A percentile compares a stretch with the other conserved stretches of the same genome.
These are phyloP conservation scores for Zelopaecilomyces penicillatus DNA, from an alignment of 2,329 filamentous ascomycete genomes.

Conservation along the genomic window DNA sequence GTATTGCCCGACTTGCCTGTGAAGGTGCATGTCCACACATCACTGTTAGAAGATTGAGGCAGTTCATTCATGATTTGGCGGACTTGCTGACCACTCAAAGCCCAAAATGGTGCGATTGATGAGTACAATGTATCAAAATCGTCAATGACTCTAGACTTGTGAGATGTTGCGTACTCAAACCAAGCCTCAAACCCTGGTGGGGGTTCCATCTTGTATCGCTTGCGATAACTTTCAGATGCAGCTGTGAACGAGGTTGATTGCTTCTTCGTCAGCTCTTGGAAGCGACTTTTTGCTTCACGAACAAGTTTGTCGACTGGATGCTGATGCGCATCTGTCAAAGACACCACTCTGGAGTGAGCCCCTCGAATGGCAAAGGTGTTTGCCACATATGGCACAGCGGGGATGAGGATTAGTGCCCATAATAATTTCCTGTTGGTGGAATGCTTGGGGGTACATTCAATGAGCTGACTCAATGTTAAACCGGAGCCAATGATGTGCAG, in stretches of 20 bases:
- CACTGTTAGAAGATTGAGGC: slow-evolving; percentile 14
- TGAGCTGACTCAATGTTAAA: slow-evolving; percentile 23
- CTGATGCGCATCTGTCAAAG: slow-evolving; percentile 4
- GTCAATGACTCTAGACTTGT: slow-evolving; percentile 60
- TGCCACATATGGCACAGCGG: slow-evolving; percentile 22
- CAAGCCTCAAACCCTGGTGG: slow-evolving; percentile 73
- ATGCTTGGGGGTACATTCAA: slow-evolving; percentile 22
- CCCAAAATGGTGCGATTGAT: slow-evolving; percentile 31
- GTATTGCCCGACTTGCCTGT: slow-evolving; percentile 17
- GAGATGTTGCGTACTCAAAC: slow-evolving; percentile 61
- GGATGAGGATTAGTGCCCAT: slow-evolving; percentile 22
- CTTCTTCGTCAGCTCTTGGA: slow-evolving; percentile 20
- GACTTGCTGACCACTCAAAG: slow-evolving; percentile 27
- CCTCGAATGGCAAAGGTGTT: slow-evolving; percentile 18
- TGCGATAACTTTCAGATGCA: slow-evolving; percentile 34
- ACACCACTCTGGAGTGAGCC: slow-evolving; percentile 7
- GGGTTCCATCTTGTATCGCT: slow-evolving; percentile 51
- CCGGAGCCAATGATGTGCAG: slow-evolving; percentile 19
- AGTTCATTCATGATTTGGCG: slow-evolving; percentile 18
- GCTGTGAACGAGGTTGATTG: slow-evolving; percentile 30
- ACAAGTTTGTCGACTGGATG: slow-evolving; percentile 31
- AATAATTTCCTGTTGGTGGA: slow-evolving; percentile 17
- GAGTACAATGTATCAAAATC: slow-evolving; percentile 50
- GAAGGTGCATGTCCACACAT: slow-evolving; percentile 31
- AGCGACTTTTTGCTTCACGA: slow-evolving; percentile 18